A percentile compares a stretch with the other conserved stretches of the same genome.
These are phyloP conservation scores for Pseudogymnoascus pannorum DNA, from an alignment of 2,329 filamentous ascomycete genomes.

Conservation along the genomic window DNA sequence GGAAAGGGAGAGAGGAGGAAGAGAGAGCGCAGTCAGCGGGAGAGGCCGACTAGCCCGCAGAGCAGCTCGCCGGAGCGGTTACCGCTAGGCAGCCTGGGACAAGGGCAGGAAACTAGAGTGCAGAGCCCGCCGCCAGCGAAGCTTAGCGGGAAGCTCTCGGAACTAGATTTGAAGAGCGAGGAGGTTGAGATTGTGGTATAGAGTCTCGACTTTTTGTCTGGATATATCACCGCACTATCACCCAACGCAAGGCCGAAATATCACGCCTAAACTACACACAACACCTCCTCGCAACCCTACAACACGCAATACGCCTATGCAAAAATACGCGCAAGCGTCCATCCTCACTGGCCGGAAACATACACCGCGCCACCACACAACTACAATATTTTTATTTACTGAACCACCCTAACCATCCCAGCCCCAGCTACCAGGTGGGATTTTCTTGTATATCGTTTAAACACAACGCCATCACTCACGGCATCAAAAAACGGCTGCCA, in stretches of 20 bases:
- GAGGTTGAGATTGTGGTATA: background rate
- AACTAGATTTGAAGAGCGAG: background rate
- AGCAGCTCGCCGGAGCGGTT: constrained; percentile 1
- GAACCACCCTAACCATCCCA: background rate
- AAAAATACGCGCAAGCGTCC: background rate
- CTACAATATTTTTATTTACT: background rate
- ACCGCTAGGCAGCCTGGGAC: background rate
- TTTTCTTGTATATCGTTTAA: background rate
- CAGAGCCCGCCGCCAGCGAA: background rate
- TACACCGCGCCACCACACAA: background rate
- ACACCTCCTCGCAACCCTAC: background rate
- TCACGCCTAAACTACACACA: background rate
- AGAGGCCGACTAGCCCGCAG: background rate
- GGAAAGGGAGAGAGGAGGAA: background rate
- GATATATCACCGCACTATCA: background rate
- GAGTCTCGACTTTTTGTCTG: background rate
- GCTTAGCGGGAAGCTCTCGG: background rate
- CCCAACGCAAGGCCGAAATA: background rate
- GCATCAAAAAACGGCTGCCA: background rate
- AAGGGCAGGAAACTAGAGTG: background rate
- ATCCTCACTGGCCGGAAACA: background rate
- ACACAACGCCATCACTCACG: background rate
- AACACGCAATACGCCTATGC: background rate
- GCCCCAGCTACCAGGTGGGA: background rate
- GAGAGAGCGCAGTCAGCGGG: background rate